A percentile compares a stretch with the other conserved stretches of the same genome.
Evolutionary conservation across 257 asterid genomes (phyloP).

Genomic region (Solanum paucissectum): DNA sequence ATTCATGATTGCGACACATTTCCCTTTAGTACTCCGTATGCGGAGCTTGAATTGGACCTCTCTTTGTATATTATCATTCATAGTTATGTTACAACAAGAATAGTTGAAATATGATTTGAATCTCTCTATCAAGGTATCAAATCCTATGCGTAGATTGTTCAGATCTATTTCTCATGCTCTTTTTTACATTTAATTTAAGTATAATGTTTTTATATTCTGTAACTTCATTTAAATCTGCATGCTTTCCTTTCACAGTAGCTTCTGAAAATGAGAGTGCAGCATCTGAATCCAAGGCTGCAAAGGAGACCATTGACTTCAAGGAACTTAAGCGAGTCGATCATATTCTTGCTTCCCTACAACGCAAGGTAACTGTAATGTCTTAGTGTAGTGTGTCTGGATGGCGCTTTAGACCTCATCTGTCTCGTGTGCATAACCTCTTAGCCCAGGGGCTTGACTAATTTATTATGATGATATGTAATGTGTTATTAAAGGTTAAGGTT

Average conservation of each 20-base stretch:
- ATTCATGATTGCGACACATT: neutral
- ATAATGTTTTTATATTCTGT: neutral
- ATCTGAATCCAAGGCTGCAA: constrained; percentile 51
- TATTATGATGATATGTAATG: neutral
- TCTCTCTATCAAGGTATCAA: neutral
- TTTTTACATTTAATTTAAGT: neutral
- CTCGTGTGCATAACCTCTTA: too few species aligned
- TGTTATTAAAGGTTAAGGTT: neutral
- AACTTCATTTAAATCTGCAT: neutral
- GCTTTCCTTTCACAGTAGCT: constrained; percentile 38
- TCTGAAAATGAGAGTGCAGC: constrained; percentile 44
- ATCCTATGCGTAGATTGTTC: neutral
- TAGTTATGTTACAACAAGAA: neutral
- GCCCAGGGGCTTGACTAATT: neutral
- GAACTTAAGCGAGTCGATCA: constrained; percentile 86
- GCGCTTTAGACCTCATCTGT: neutral
- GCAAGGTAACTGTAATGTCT: constrained; percentile 43
- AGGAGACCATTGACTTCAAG: constrained; percentile 71
- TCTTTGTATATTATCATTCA: neutral
- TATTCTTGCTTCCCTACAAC: constrained; percentile 69
- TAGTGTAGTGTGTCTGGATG: neutral
- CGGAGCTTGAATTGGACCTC: neutral
- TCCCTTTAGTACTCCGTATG: neutral
- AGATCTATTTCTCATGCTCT: neutral
- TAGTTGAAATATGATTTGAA: neutral